These are phyloP conservation scores for Aureobasidium sp. DNA, from an alignment of 2,329 filamentous ascomycete species.

Conservation along the genomic window DNA sequence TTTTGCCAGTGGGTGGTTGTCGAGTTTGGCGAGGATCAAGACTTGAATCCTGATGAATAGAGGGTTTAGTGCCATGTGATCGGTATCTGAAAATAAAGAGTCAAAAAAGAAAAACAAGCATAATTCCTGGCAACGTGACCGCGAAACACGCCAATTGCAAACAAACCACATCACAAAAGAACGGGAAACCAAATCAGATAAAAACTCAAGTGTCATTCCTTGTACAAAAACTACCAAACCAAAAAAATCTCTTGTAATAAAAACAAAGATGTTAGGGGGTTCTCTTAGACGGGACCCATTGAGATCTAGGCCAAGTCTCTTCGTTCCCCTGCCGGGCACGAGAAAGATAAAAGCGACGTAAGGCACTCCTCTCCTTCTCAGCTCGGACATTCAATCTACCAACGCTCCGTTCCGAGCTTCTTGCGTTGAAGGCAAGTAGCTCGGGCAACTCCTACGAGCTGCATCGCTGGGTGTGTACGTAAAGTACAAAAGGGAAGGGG, in stretches of 20 bases:
- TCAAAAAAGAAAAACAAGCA: too few species aligned
- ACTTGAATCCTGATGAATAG: conserved; percentile 13
- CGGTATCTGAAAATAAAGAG: too few species aligned
- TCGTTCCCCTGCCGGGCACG: conserved; percentile 30
- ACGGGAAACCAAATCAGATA: background rate
- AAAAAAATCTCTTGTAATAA: background rate
- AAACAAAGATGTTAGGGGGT: conserved; percentile 26
- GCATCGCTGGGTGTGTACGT: conserved; percentile 35
- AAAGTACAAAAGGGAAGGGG: background rate
- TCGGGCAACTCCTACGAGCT: conserved; percentile 38
- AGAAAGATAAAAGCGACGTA: conserved; percentile 13
- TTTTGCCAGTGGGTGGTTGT: conserved; percentile 87
- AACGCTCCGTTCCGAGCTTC: conserved; percentile 43
- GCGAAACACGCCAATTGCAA: background rate
- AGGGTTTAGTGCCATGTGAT: too few species aligned
- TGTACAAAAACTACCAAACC: too few species aligned
- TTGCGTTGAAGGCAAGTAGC: conserved; percentile 25
- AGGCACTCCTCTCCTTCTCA: conserved; percentile 2
- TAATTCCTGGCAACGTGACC: background rate
- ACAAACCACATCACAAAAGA: background rate
- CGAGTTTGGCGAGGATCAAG: conserved; percentile 47
- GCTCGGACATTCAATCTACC: conserved; percentile 30
- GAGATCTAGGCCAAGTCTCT: conserved; percentile 21
- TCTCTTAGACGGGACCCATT: conserved; percentile 28
- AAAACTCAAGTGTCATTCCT: background rate